Base-by-base conservation (phyloP, 202 grass and related monocot species). In the Bolboschoenoplectus hybrid region DNA sequence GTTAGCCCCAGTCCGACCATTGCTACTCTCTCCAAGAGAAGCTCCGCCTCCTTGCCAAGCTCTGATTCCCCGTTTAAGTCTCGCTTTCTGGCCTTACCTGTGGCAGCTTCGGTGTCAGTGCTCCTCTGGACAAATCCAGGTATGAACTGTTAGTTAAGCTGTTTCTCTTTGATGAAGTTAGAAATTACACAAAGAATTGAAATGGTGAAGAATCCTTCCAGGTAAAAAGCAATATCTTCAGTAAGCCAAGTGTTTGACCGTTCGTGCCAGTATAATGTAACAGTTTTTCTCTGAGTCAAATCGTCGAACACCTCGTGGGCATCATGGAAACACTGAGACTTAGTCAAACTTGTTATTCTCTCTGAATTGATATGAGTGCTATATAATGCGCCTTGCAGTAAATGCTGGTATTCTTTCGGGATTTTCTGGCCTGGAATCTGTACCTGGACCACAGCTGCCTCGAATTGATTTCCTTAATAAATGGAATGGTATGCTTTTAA, bases 381-480 rank as follows among this genome's bases (percentile, higher is more conserved):
- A 26, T 46, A n/a, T 86, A 43, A 49, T 49, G 17, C 7, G 19
- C 50, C 71, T 86, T 94, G 91, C 90, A 98, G 93, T 90, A 84
- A 88, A 87, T 88, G 96, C 96, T 67, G 91, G 96, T 74, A 92
- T 95, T 79, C 82, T 95, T 85, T 98, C 93, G 51, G 96, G 96
- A 3, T 95, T 87, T 66, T 85, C 88, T n/a, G 96, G 96, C 40
- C 32, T 98, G 82, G 93, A 98, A 85, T 88, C 93, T 39, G 72
- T 87, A 19, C 93, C 96, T 16, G 91, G 90, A 0, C 96, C 93
- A 5, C 84, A 88, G 17, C 11, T 94, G 88, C 90, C 93, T 19
- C 77, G 87, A 40, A 79, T 95, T 41, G 89, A 94, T 86, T 92
- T 94, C 82, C 77, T 98, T 62, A 87, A 93, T 3, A 90, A 95